Evolutionary conservation across 2,329 filamentous ascomycete species (phyloP).

Genomic region (Penicillium sp.): DNA sequence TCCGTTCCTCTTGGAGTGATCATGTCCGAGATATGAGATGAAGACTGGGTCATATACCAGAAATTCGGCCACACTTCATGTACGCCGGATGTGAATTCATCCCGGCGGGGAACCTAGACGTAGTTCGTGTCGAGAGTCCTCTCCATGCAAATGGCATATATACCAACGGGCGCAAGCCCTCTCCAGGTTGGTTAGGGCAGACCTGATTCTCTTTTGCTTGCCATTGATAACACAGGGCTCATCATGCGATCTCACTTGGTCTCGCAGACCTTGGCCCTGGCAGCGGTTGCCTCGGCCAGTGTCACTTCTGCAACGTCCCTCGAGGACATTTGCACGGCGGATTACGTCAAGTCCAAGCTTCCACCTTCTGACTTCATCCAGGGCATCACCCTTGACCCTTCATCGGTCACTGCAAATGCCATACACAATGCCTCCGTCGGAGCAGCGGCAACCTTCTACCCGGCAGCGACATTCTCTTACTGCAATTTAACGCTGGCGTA

Average conservation of each 20-base stretch:
- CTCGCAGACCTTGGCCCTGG: background rate
- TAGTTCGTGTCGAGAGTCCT: too few species aligned
- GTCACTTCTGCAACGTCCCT: conserved; percentile 17
- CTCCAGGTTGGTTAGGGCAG: too few species aligned
- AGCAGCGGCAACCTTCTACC: conserved; percentile 3
- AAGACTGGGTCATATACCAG: too few species aligned
- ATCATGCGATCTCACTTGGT: background rate
- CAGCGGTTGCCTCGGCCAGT: conserved; percentile 1
- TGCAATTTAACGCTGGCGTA: conserved; percentile 47
- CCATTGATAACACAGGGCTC: background rate
- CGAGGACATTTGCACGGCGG: conserved; percentile 33
- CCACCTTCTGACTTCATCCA: conserved; percentile 33
- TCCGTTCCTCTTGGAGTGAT: too few species aligned
- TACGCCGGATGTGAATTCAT: background rate
- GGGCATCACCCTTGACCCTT: conserved; percentile 35
- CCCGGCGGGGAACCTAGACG: background rate
- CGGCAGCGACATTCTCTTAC: conserved; percentile 17
- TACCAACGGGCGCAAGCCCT: too few species aligned
- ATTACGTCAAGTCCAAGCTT: conserved; percentile 34
- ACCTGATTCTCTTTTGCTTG: too few species aligned
- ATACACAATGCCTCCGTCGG: conserved; percentile 5
- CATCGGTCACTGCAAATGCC: conserved; percentile 26
- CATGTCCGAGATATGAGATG: too few species aligned
- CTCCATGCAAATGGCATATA: too few species aligned
- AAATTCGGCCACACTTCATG: background rate